phyloP scores from a whole-genome alignment of 306 rosid genomes.

The Prunus dulcis region DNA sequence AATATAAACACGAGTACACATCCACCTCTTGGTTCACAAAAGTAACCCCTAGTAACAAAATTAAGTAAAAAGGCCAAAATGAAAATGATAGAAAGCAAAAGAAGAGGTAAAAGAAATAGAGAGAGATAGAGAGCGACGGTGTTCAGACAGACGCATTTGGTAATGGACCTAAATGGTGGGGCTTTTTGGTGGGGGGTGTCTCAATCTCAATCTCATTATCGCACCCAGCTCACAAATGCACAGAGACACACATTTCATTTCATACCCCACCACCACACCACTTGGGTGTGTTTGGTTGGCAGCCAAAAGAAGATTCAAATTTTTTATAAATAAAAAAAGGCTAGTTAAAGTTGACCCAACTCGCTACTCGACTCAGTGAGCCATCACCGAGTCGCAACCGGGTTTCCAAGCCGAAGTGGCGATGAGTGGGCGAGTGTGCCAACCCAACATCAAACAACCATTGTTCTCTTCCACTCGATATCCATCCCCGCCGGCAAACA shows the following conservation, averaged over 20 bases:
- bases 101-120: not conserved
- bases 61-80: not conserved
- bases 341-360: not conserved
- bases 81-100: not conserved
- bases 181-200: slow-evolving; percentile 19
- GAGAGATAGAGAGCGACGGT: not conserved
- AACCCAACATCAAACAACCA: slow-evolving; percentile 74
- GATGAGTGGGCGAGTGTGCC: slow-evolving; percentile 91
- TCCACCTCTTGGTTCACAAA: not conserved
- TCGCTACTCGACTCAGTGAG: slow-evolving; percentile 47
- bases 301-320: not conserved
- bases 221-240: slow-evolving; percentile 40
- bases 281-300: slow-evolving; percentile 12
- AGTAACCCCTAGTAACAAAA: slow-evolving; percentile 19
- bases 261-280: slow-evolving; percentile 30
- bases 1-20: slow-evolving; percentile 38
- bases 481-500: slow-evolving; percentile 80
- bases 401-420: slow-evolving; percentile 90
- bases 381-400: slow-evolving; percentile 18
- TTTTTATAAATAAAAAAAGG: not conserved
- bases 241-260: not conserved
- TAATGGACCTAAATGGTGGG: slow-evolving; percentile 48
- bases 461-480: slow-evolving; percentile 77
- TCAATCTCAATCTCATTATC: slow-evolving; percentile 18
- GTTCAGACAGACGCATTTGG: slow-evolving; percentile 16